Percentiles rank a stretch among this genome's conserved stretches.
Conservation (phyloP, 495 filamentous ascomycete genomes). For the Letharia columbiana region DNA sequence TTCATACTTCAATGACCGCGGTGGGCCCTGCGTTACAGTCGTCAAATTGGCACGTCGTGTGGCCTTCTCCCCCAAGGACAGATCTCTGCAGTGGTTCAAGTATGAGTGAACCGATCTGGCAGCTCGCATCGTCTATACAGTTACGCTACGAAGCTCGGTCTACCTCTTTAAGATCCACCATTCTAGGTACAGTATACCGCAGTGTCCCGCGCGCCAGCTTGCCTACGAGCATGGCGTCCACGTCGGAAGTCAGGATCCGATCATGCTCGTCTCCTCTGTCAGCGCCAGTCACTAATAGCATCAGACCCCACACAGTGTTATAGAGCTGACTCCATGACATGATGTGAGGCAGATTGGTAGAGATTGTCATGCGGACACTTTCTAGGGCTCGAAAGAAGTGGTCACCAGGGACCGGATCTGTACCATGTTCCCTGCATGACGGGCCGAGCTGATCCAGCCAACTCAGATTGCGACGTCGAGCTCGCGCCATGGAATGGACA, state of each 20-base stretch:
- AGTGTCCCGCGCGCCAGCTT: background rate
- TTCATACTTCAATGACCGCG: background rate
- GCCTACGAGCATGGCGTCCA: background rate
- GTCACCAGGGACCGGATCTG: background rate
- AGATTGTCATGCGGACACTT: background rate
- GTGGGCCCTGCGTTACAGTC: background rate
- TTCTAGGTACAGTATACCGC: background rate
- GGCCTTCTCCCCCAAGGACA: background rate
- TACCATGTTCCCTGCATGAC: background rate
- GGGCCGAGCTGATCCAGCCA: background rate
- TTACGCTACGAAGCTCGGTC: no score
- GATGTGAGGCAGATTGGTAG: background rate
- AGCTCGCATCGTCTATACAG: background rate
- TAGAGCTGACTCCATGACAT: background rate
- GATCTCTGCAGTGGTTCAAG: background rate
- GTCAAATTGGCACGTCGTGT: background rate
- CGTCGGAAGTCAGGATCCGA: background rate
- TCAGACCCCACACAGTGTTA: background rate
- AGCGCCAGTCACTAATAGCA: background rate
- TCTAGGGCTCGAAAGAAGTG: background rate
- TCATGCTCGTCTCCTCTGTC: background rate
- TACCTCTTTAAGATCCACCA: no score
- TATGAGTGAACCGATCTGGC: background rate
- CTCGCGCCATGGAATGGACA: background rate
- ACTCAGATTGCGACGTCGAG: background rate